Evolutionary conservation across 2,329 filamentous ascomycete genomes (phyloP), one percentile per base, ranked within the genome.

Genomic region (Verticillium longisporum): DNA sequence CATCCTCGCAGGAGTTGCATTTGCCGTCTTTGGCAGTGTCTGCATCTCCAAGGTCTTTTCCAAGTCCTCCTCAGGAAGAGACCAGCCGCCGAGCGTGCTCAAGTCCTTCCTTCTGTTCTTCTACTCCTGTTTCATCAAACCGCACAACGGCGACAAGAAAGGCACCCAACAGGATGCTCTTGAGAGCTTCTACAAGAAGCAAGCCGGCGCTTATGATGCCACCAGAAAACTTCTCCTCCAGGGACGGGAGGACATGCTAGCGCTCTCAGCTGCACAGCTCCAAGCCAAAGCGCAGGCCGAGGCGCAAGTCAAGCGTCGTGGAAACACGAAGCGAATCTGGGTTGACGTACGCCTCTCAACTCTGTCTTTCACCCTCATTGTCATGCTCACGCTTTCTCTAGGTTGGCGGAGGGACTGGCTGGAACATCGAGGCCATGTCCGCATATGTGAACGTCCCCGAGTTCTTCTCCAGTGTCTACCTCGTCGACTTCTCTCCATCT

Each of bases 161-260:
- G 86, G 86, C 64, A 89, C 77, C 67, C 94, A 98, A 75, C 94
- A 97, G 73, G 89, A 93, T 82, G 93, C 94, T 62, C 83, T 98
- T 64, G 94, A 98, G 77, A 96, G 91, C 79, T 98, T 98, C 79
- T 98, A 98, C 78, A 90, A 90, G 75, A 88, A 86, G 58, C 94
- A 93, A 74, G 90, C 94, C 56, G 84, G 84, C 64, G 89, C 92
- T 55, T 98, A 98, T 75, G 94, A 98, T 83, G 87, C 88, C 56
- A 97, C 94, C 32, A 88, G 94, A 69, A 87, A 86, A 64, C 80
- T 85, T 58, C 86, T 98, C 54, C 85, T 98, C 60, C 87, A 87
- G 69, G 94, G 94, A 60, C 87, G 94, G 59, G 92, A 97, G 78
- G 93, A 97, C 71, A 96, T 97, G 92, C 79, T 98, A 59, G 90